These are phyloP conservation scores for Amanita exitialis DNA, from an alignment of 768 basidiomycete species.

Conservation along the genomic window DNA sequence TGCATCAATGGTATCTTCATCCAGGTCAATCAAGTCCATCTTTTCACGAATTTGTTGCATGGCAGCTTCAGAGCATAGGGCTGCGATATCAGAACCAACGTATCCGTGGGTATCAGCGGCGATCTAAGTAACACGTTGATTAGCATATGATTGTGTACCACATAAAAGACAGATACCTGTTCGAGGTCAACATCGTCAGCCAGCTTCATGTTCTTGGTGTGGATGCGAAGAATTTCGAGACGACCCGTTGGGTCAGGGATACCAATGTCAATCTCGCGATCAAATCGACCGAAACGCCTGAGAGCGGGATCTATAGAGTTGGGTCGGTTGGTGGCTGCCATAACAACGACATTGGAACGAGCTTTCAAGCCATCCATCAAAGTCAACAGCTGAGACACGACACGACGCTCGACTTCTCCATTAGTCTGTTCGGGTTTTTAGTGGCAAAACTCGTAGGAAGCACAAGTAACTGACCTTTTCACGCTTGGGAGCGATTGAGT, in stretches of 20 bases:
- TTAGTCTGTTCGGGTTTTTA: conserved; percentile 56
- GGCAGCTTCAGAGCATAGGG: conserved; percentile 96
- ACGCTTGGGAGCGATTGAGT: conserved; percentile 99
- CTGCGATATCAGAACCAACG: conserved; percentile 96
- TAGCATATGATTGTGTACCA: neutral
- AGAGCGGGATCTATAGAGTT: conserved; percentile 99
- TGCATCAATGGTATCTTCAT: conserved; percentile 97
- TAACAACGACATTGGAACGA: conserved; percentile 97
- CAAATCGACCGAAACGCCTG: conserved; percentile 97
- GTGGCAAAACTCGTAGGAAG: neutral
- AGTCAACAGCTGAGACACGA: conserved; percentile 95
- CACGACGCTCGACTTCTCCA: conserved; percentile 98
- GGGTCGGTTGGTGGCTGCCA: conserved; percentile 98
- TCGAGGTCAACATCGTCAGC: conserved; percentile 95
- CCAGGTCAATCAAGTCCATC: conserved; percentile 96
- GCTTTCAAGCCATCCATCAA: conserved; percentile 99
- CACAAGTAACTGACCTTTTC: conserved; percentile 65
- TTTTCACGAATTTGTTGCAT: conserved; percentile 99
- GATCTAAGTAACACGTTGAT: conserved; percentile 43
- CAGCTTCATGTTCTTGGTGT: conserved; percentile 99
- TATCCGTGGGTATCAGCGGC: conserved; percentile 99
- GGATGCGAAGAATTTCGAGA: conserved; percentile 96
- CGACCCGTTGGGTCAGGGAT: conserved; percentile 99
- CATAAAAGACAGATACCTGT: conserved; percentile 39
- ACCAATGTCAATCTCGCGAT: conserved; percentile 98